phyloP scores from a whole-genome alignment of 202 grass and related monocot species.

The Panicum hallii region DNA sequence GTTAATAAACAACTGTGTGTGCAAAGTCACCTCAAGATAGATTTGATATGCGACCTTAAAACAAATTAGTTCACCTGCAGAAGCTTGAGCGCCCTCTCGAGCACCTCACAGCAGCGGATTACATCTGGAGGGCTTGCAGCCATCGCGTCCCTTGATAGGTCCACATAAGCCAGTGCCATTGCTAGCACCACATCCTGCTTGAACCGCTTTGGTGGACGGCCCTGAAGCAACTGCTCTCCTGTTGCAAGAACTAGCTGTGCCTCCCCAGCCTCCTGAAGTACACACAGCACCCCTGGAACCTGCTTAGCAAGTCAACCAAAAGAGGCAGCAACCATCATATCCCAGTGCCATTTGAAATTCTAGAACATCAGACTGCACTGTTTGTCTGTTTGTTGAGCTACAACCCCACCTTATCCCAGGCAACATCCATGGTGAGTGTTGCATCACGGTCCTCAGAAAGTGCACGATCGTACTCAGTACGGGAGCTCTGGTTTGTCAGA shows the following conservation, averaged over 20 bases:
- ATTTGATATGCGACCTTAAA: slow-evolving; percentile 31
- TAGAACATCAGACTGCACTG: not conserved
- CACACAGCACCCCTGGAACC: slow-evolving; percentile 81
- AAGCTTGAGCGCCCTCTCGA: slow-evolving; percentile 83
- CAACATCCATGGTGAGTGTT: slow-evolving; percentile 55
- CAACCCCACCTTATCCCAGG: slow-evolving; percentile 79
- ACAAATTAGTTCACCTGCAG: slow-evolving; percentile 64
- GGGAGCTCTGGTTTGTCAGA: slow-evolving; percentile 66
- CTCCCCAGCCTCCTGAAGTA: slow-evolving; percentile 81
- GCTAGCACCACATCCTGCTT: slow-evolving; percentile 95
- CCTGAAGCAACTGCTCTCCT: slow-evolving; percentile 64
- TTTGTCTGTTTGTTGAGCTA: not conserved
- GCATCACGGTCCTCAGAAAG: slow-evolving; percentile 62
- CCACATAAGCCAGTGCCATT: slow-evolving; percentile 91
- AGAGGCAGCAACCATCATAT: not conserved
- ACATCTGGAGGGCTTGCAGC: slow-evolving; percentile 72
- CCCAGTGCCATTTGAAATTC: not conserved
- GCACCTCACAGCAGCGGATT: slow-evolving; percentile 86
- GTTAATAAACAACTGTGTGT: not conserved
- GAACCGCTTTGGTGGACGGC: slow-evolving; percentile 70
- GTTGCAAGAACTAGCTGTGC: slow-evolving; percentile 64
- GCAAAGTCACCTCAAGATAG: not conserved
- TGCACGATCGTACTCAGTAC: slow-evolving; percentile 65
- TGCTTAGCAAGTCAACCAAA: slow-evolving; percentile 40
- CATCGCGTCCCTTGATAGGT: slow-evolving; percentile 89